Base-by-base conservation (phyloP, 805 yeast genomes). In the Sugiyamaella valdiviana region DNA sequence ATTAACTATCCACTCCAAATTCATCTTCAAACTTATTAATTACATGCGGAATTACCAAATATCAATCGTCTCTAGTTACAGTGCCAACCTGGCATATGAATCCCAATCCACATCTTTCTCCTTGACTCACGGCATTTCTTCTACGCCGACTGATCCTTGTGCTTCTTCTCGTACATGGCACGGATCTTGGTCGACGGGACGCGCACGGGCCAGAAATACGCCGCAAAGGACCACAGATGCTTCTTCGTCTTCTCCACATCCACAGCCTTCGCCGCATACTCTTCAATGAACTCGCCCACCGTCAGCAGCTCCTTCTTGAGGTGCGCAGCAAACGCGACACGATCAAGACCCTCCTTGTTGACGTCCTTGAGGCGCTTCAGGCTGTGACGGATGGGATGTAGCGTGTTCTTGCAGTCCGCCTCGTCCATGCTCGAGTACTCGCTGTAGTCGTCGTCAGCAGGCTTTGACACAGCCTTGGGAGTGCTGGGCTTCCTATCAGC, bases 341-440 rank as follows among this genome's bases (percentile, higher is more conserved):
- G 79, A 49, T 80, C 90, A 52, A 84, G 66, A 0, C 90, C 90
- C 45, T 78, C 74, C 32, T 26, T 26, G 51, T 79, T 77, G 20
- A 95, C 95, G 54, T 78, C 75, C 57, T 82, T 82, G 49, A 87
- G 71, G 41, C 78, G 74, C 62, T 77, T 73, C 57, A 87, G 73
- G 2, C 90, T 82, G 44, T 76, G 74, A 40, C 83, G 75, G 39
- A 88, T 83, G 6, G 87, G 84, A 45, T 77, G 77, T 71, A 87
- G 72, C 1, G 73, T 64, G 20, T 67, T 65, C 62, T 80, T 79
- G 58, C 95, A 85, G 35, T 70, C 72, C 2, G 70, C 76, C 61
- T 86, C 95, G 63, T 86, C 91, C 88, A 83, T 82, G 53, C 85
- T 80, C 22, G 79, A 85, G 58, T 83, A 83, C 55, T 84, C 93